Percentiles rank a stretch among this genome's conserved stretches.
phyloP scores from a whole-genome alignment of 495 filamentous ascomycete species.

The Lasiosphaeris hirsuta region DNA sequence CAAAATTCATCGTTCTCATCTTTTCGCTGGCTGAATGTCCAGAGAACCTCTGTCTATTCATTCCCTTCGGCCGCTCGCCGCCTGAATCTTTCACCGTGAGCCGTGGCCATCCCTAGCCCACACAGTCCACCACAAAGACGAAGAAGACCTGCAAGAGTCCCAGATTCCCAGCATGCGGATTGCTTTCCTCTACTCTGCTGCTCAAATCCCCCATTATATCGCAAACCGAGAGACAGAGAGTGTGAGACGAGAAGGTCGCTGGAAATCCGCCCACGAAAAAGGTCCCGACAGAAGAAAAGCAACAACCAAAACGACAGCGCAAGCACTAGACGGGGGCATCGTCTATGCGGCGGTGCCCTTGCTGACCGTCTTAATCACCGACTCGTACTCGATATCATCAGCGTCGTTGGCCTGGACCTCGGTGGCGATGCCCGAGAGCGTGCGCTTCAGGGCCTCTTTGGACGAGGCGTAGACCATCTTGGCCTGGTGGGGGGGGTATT shows the following conservation, averaged over 20 bases:
- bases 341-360: slow-evolving; percentile 57
- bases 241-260: slow-evolving; percentile 1
- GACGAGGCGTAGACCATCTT: slow-evolving; percentile 98
- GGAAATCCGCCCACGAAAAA: not conserved
- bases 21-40: not conserved
- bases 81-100: not conserved
- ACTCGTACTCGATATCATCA: slow-evolving; percentile 83
- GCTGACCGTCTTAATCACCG: slow-evolving; percentile 73
- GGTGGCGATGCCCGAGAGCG: slow-evolving; percentile 71
- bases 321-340: not conserved
- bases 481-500: slow-evolving; percentile 46
- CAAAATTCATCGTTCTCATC: not conserved
- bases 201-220: not conserved
- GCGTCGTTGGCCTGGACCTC: slow-evolving; percentile 93
- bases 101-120: not conserved
- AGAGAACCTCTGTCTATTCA: slow-evolving; percentile 4
- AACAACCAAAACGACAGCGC: not conserved
- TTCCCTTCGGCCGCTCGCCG: not conserved
- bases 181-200: not conserved
- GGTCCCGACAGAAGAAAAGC: not conserved
- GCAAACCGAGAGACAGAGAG: not conserved
- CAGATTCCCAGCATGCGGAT: not conserved
- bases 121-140: not conserved
- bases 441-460: slow-evolving; percentile 84
- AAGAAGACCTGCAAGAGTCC: not conserved